Evolutionary conservation across 345 rosid genomes (phyloP), one percentile per base, ranked within the genome.

Genomic region (Melaleuca alternifolia): DNA sequence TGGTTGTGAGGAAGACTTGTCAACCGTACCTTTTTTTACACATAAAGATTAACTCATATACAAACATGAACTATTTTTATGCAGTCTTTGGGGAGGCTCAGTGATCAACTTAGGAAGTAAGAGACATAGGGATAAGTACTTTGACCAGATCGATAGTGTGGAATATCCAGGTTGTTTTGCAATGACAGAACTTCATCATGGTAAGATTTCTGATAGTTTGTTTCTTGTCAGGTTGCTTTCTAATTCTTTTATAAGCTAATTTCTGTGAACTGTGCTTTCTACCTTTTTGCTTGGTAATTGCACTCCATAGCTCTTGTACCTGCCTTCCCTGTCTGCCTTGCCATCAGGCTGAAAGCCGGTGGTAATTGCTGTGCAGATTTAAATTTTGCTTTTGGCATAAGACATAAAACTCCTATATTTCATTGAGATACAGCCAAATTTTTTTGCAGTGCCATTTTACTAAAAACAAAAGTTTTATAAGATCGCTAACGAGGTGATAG

Each of bases 41-140:
- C 26, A 71, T 71, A 71, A 41, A 71, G 26, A 71, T 33, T 12
- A 71, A 71, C 81, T 37, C 1, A 71, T 1, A 10, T 71, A 20
- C 81, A 37, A 21, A 37, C 2, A 18, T 37, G 81, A 11, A 44
- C 33, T 24, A 59, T 83, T 46, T 52, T 82, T 51, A 24, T 89
- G 89, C 93, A 98, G 99, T 93, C 99, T 98, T 71, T 98, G 99
- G 99, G 99, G 99, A 88, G 98, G 99, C 33, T 92, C 97, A 87
- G 98, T 98, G 82, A 86, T 98, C 88, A 98, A 96, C 89, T 89
- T 98, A 77, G 99, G 99, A 89, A 96, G 99, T n/a, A 93, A 98
- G 91, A 98, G 93, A 90, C 99, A 98, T 84, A 92, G 89, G 89
- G 97, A 96, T 82, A 96, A 96, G 93, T 98, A 95, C 91, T 98